Percentiles rank a stretch among this genome's conserved stretches.
These are phyloP conservation scores for Volvariella surrecta DNA, from an alignment of 1,284 basidiomycete species.

Conservation along the genomic window DNA sequence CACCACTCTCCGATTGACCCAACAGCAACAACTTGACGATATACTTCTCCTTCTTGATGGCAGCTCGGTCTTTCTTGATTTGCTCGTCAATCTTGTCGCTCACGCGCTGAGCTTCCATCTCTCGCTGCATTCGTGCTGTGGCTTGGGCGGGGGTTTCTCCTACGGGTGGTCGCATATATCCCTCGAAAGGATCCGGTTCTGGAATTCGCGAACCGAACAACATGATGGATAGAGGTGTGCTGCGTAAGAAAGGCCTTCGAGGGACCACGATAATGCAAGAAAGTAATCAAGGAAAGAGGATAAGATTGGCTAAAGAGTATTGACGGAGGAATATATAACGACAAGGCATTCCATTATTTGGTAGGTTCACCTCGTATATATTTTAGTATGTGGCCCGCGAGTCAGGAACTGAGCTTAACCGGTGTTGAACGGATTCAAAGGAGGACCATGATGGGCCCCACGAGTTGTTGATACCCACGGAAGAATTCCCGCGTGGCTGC, in stretches of 20 bases:
- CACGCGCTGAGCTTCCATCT: conserved; percentile 40
- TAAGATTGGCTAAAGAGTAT: background rate
- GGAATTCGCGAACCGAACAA: too few relatives aligned
- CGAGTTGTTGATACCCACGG: too few relatives aligned
- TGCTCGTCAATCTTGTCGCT: conserved; percentile 52
- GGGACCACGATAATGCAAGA: background rate
- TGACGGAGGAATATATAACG: background rate
- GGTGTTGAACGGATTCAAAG: too few relatives aligned
- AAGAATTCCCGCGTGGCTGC: too few relatives aligned
- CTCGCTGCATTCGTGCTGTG: conserved; percentile 33
- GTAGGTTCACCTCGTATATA: too few relatives aligned
- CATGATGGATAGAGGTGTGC: too few relatives aligned
- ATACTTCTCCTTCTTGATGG: conserved; percentile 32
- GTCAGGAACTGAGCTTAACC: too few relatives aligned
- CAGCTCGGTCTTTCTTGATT: conserved; percentile 37
- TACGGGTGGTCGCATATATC: conserved; percentile 35
- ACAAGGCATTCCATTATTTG: background rate
- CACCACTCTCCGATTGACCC: conserved; percentile 59
- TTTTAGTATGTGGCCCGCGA: too few relatives aligned
- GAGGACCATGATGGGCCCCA: too few relatives aligned
- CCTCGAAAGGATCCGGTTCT: conserved; percentile 31
- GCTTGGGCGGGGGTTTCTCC: conserved; percentile 39
- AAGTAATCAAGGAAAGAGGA: background rate
- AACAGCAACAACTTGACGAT: conserved; percentile 48
- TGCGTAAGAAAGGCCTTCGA: too few relatives aligned